Evolutionary conservation across 768 basidiomycete genomes (phyloP), one percentile per base, ranked within the genome.

Genomic region (Mycena metata): DNA sequence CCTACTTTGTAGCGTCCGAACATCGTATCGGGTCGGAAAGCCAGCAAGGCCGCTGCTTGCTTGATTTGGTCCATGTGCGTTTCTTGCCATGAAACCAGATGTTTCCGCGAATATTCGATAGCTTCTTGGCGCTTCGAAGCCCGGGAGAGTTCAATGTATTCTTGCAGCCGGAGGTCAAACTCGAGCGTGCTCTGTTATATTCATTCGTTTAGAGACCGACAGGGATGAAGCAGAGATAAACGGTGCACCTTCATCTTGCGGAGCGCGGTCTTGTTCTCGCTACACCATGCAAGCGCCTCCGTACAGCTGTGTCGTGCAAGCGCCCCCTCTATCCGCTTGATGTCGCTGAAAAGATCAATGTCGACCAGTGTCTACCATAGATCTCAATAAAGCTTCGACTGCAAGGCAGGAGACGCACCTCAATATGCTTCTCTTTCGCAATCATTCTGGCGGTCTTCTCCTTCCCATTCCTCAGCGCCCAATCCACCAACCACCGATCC

Each of bases 261-360:
- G 69, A 99, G 86, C 15, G 94, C 93, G 35, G 90, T 88, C 77
- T 96, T 92, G 80, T 99, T 98, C 84, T 99, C 98, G 69, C 90
- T 96, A 74, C 96, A 98, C 97, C 97, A 99, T 21, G 89, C 85
- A 51, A 99, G 83, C 16, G 97, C 97, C 79, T 98, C 96, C 8
- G 91, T 85, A 71, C 96, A 96, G 69, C 91, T 93, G 68, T 93
- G 90, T 33, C 82, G 82, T 8, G 83, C 78, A 45, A 99, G 85
- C 0, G 95, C 96, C 11, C 85, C 83, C 79, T 98, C 96, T 72
- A 99, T 96, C 65, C 92, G 88, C 41, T 85, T 87, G 57, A 98
- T 94, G 68, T 98, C 96, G 70, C 89, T 90, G 79, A 98, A 98
- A 21, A 98, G 84, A 60, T 96, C 94, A 49, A 96, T 90, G 76